Evolutionary conservation across 2,329 filamentous ascomycete species (phyloP), one percentile per base, ranked within the genome.

Genomic region (Colletotrichum paranaense): DNA sequence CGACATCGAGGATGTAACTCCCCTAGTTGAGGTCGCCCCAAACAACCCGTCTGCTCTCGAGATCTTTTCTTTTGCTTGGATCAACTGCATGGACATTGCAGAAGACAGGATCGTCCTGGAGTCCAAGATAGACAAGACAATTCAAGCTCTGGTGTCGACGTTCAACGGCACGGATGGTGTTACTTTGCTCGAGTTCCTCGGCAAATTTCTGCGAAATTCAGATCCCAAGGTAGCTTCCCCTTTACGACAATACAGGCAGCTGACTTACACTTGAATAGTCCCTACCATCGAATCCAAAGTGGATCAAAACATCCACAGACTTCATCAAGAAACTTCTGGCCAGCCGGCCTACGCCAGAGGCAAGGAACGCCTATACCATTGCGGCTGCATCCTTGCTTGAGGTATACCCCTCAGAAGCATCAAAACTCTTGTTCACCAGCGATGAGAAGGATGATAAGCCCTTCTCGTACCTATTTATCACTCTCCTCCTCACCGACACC

Each of bases 401-500:
- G 71, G 80, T 82, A 1, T 92, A 90, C 75, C 89, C 88, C 2
- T 76, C 78, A 1, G 79, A 82, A 4, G 84, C 84, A 1, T 82
- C 88, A 0, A 77, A 78, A 9, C 79, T 90, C 3, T 82, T 93
- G 2, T 93, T 93, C 81, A 81, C 83, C 8, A 83, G 87, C 67
- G 78, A 82, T 5, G 79, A 77, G 22, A 79, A 80, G 30, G 78
- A 82, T 1, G 83, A 86, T 42, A 91, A 89, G 73, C 87, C 90
- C 0, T 89, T 90, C 74, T 87, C 89, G 1, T 92, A 91, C 76
- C 83, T 93, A 4, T 86, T 93, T 69, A 80, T 93, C 67, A 92
- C 89, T 76, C 86, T 93, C n/a, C 78, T 93, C 7, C 86, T 93
- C 42, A 89, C 93, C 70, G 92, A 94, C 78, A 84, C 93, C 30